These are phyloP conservation scores for Trypanosoma vivax DNA, from an alignment of 208 protist species.

Conservation along the genomic window DNA sequence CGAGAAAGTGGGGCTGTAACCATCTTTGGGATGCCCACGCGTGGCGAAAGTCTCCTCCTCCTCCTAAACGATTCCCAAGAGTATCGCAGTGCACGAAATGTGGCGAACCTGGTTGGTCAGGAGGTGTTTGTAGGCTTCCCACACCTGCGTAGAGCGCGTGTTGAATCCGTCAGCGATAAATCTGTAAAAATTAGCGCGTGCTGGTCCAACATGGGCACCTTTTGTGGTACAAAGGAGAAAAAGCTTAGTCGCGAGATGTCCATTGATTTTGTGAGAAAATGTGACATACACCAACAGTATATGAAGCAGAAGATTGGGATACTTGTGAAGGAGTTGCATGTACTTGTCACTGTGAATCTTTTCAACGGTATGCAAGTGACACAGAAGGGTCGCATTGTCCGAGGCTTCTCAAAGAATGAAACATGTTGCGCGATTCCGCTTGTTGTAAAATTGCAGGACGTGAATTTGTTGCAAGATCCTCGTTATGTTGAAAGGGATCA, in stretches of 20 bases:
- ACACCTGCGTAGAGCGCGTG: conserved; percentile 79
- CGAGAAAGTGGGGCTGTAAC: conserved; percentile 57
- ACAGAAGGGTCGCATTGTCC: conserved; percentile 43
- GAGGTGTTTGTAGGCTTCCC: conserved; percentile 85
- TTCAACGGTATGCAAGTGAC: conserved; percentile 71
- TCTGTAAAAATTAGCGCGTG: conserved; percentile 31
- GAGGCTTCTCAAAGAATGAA: conserved; percentile 64
- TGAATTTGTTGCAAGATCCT: conserved; percentile 57
- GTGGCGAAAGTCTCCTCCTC: conserved; percentile 73
- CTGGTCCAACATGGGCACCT: conserved; percentile 51
- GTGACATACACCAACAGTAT: conserved; percentile 62
- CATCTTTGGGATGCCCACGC: conserved; percentile 70
- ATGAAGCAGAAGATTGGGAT: conserved; percentile 83
- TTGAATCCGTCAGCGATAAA: conserved; percentile 61
- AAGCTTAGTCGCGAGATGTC: conserved; percentile 66
- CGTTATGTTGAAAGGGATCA: conserved; percentile 74
- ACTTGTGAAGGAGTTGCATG: conserved; percentile 30
- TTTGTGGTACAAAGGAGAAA: conserved; percentile 44
- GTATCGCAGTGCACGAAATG: conserved; percentile 16
- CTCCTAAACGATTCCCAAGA: conserved; percentile 29
- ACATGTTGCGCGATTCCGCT: conserved; percentile 77
- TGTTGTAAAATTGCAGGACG: conserved; percentile 39
- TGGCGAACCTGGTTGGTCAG: conserved; percentile 47
- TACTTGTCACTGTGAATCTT: conserved; percentile 82
- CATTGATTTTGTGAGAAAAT: conserved; percentile 47